Conservation (phyloP, 2,329 filamentous ascomycete species). For the Apiospora arundinis region DNA sequence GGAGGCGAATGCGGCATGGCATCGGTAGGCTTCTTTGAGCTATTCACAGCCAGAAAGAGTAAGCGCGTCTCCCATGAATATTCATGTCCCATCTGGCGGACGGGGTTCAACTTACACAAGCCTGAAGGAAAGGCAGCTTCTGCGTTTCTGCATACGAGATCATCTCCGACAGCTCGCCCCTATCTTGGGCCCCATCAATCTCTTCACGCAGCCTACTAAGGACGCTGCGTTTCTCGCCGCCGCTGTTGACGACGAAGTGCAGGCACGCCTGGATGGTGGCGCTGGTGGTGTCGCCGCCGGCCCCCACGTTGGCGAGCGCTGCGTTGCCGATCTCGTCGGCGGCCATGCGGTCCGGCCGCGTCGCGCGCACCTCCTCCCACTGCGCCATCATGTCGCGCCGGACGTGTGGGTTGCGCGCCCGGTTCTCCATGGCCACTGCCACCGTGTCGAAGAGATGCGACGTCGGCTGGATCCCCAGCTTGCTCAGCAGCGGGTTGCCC, state of each 20-base stretch:
- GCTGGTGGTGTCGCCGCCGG: background rate
- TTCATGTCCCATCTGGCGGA: background rate
- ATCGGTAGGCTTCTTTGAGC: constrained; percentile 34
- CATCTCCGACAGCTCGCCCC: background rate
- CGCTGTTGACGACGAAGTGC: background rate
- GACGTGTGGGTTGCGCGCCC: constrained; percentile 32
- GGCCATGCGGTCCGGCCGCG: background rate
- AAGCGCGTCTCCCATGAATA: too few species aligned
- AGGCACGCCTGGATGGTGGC: background rate
- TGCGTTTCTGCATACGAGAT: constrained; percentile 29
- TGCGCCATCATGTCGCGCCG: constrained; percentile 35
- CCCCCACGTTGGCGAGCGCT: background rate
- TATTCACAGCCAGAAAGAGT: background rate
- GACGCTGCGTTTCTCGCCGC: background rate
- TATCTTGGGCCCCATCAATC: background rate
- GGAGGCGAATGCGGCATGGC: constrained; percentile 30
- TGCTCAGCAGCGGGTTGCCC: constrained; percentile 38
- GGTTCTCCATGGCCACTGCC: constrained; percentile 32
- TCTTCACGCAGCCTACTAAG: background rate
- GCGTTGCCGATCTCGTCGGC: background rate
- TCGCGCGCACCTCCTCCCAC: constrained; percentile 28
- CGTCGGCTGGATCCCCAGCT: constrained; percentile 36
- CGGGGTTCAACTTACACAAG: constrained; percentile 24
- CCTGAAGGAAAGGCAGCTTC: constrained; percentile 33
- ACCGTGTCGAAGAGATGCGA: constrained; percentile 37